phyloP scores from a whole-genome alignment of 2,329 filamentous ascomycete genomes.

The Thermoascus crustaceus region DNA sequence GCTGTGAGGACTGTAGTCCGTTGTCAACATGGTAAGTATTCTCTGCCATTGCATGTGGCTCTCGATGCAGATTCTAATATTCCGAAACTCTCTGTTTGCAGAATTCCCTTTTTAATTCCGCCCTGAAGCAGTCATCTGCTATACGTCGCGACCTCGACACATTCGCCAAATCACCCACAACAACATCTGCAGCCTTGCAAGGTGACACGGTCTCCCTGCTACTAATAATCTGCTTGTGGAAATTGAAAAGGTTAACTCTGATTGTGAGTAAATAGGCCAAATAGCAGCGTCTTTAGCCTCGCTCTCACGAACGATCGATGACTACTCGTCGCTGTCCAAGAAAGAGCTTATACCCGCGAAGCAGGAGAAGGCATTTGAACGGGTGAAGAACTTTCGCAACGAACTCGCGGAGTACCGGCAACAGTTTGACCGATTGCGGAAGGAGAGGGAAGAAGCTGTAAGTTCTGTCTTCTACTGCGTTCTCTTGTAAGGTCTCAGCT shows the following conservation, averaged over 20 bases:
- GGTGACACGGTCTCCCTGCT: too few species aligned
- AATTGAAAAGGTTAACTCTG: neutral
- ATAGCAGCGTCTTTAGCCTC: conserved; percentile 71
- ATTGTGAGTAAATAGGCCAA: conserved; percentile 46
- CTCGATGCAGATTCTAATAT: neutral
- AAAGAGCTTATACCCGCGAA: conserved; percentile 87
- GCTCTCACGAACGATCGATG: conserved; percentile 83
- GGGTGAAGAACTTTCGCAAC: conserved; percentile 73
- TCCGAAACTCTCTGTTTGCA: conserved; percentile 24
- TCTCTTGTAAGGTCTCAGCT: neutral
- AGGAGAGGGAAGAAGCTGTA: conserved; percentile 65
- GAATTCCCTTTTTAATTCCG: conserved; percentile 81
- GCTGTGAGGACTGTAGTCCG: too few species aligned
- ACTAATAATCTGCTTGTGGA: conserved; percentile 3
- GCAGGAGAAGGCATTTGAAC: conserved; percentile 80
- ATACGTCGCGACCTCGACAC: conserved; percentile 68
- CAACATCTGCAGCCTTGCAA: conserved; percentile 55
- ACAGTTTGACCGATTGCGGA: conserved; percentile 69
- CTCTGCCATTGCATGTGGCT: neutral
- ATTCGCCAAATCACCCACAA: conserved; percentile 52
- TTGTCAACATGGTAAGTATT: conserved; percentile 10
- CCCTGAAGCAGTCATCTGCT: conserved; percentile 73
- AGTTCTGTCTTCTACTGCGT: conserved; percentile 10
- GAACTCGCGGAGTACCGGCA: conserved; percentile 74
- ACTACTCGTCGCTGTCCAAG: conserved; percentile 77